Evolutionary conservation across 768 basidiomycete species (phyloP).

Genomic region (Lactarius akahatsu): DNA sequence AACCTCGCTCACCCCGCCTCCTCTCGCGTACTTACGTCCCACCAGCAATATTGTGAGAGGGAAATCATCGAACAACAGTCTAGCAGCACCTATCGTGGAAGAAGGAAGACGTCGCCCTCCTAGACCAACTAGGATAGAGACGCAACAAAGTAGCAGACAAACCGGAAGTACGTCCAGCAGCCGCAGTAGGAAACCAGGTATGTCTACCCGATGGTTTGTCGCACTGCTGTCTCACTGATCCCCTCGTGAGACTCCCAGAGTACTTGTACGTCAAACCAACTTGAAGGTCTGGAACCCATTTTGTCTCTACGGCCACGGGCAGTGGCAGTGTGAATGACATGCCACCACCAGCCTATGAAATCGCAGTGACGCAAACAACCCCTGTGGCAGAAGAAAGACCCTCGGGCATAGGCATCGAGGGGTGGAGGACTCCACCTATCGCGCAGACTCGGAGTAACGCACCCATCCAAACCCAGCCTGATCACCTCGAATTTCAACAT

Average conservation of each 20-base stretch:
- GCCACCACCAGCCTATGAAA: not conserved
- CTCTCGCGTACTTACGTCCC: not conserved
- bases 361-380: not conserved
- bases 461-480: not conserved
- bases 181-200: not conserved
- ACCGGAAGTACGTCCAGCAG: not conserved
- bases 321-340: not conserved
- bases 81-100: not conserved
- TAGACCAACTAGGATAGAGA: not conserved
- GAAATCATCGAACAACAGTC: not conserved
- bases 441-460: too few relatives aligned
- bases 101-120: not conserved
- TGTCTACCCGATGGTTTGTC: not conserved
- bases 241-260: not conserved
- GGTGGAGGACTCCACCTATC: not conserved
- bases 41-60: not conserved
- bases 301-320: not conserved
- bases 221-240: not conserved
- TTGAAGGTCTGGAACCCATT: not conserved
- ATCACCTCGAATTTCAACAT: not conserved
- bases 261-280: not conserved
- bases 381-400: not conserved
- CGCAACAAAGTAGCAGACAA: not conserved
- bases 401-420: not conserved
- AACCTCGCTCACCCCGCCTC: not conserved